A percentile compares a stretch with the other conserved stretches of the same genome.
Evolutionary conservation across 768 basidiomycete genomes (phyloP).

Genomic region (Tephrocybe sp.): DNA sequence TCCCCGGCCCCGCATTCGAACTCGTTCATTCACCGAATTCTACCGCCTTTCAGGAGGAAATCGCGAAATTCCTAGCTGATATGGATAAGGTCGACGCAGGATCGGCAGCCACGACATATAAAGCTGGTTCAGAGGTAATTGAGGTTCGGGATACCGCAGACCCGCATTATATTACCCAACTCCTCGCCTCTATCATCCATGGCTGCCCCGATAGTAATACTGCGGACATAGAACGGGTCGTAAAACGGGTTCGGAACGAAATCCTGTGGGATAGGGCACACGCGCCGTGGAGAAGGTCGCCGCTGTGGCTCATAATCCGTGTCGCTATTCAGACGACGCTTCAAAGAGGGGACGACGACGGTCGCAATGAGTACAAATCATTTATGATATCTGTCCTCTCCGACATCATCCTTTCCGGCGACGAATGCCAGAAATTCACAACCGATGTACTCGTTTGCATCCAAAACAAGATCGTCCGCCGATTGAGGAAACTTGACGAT

Average conservation of each 20-base stretch:
- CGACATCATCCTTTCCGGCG: conserved; percentile 21
- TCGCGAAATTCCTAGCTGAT: conserved; percentile 36
- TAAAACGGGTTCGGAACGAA: conserved; percentile 46
- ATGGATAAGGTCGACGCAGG: conserved; percentile 35
- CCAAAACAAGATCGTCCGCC: conserved; percentile 33
- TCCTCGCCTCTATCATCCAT: conserved; percentile 46
- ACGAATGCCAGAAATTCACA: conserved; percentile 18
- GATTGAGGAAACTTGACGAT: conserved; percentile 36
- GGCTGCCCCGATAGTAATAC: conserved; percentile 28
- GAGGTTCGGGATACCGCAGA: conserved; percentile 41
- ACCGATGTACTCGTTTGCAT: conserved; percentile 37
- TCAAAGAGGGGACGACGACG: conserved; percentile 5
- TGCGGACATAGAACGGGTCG: conserved; percentile 25
- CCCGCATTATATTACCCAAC: conserved; percentile 47
- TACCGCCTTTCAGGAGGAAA: conserved; percentile 28
- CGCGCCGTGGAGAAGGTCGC: conserved; percentile 48
- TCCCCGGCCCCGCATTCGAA: conserved; percentile 42
- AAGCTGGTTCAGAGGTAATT: conserved; percentile 31
- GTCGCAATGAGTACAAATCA: conserved; percentile 35
- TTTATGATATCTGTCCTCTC: conserved; percentile 45
- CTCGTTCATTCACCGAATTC: conserved; percentile 28
- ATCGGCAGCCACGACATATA: conserved; percentile 31
- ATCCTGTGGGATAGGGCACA: conserved; percentile 37
- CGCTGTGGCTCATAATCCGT: conserved; percentile 48
- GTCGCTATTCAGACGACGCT: conserved; percentile 42